Evolutionary conservation across 805 yeast genomes (phyloP).

Genomic region (Cyberlindnera xylosilytica): DNA sequence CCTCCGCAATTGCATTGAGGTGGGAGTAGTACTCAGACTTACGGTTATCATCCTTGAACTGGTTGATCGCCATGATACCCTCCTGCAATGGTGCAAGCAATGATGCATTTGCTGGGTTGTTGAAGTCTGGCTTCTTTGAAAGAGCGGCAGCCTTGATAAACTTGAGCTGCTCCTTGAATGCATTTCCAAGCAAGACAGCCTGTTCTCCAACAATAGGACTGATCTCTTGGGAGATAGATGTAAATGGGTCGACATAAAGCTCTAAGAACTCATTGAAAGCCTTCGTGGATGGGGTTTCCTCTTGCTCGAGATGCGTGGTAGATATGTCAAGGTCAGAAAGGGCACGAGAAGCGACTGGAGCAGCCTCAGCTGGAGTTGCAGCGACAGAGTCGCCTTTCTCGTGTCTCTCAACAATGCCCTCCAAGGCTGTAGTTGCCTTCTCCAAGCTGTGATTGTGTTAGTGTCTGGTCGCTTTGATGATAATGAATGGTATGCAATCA

Average conservation of each 20-base stretch:
- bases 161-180: conserved; percentile 54
- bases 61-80: conserved; percentile 52
- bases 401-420: conserved; percentile 24
- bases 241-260: conserved; percentile 58
- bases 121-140: conserved; percentile 61
- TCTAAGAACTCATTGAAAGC: conserved; percentile 55
- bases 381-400: conserved; percentile 1
- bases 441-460: conserved; percentile 20
- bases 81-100: conserved; percentile 69
- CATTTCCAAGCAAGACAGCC: conserved; percentile 45
- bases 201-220: conserved; percentile 58
- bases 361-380: conserved; percentile 2
- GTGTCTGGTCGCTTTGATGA: no score
- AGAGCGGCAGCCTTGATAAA: conserved; percentile 58
- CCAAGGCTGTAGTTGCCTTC: conserved; percentile 28
- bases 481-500: no score
- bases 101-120: conserved; percentile 50
- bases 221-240: conserved; percentile 46
- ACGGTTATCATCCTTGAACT: conserved; percentile 73
- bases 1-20: conserved; percentile 83
- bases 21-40: conserved; percentile 62
- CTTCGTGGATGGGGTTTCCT: conserved; percentile 35
- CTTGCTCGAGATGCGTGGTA: conserved; percentile 13
- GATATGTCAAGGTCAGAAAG: conserved; percentile 11
- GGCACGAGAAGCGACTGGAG: conserved; percentile 6